Percentiles rank a stretch among this genome's conserved stretches.
These are phyloP conservation scores for Nitzschia sp. DNA, from an alignment of 108 stramenopile genomes.

Conservation along the genomic window DNA sequence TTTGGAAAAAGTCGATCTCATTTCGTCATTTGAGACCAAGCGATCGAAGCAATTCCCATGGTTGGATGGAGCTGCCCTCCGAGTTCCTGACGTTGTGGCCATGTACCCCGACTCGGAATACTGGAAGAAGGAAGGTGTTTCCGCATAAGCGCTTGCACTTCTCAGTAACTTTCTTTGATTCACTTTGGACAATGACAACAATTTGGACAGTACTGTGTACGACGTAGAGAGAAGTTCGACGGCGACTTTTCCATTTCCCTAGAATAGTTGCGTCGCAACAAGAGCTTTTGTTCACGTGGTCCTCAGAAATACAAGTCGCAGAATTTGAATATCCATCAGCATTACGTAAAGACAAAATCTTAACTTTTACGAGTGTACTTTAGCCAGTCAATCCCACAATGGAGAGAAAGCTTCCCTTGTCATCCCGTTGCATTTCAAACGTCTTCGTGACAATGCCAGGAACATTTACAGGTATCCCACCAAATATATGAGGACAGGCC, in stretches of 20 bases:
- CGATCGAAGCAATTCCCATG: constrained; percentile 82
- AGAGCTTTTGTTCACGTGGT: no score
- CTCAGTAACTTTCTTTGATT: no score
- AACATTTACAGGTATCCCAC: constrained; percentile 68
- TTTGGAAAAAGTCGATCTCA: constrained; percentile 84
- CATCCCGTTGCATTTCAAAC: constrained; percentile 57
- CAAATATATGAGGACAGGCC: constrained; percentile 82
- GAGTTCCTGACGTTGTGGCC: constrained; percentile 78
- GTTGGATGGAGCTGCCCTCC: constrained; percentile 90
- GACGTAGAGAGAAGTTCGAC: no score
- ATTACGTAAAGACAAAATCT: no score
- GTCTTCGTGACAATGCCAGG: constrained; percentile 62
- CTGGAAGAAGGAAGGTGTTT: constrained; percentile 44
- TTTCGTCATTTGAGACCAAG: constrained; percentile 71
- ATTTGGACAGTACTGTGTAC: no score
- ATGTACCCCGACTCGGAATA: constrained; percentile 85
- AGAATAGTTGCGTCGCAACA: no score
- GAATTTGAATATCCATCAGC: no score
- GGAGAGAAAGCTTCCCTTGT: constrained; percentile 58
- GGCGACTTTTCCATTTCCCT: no score
- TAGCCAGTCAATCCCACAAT: constrained; percentile 73
- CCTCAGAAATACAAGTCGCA: no score
- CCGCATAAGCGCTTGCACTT: constrained; percentile 6
- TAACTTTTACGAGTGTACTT: no score
- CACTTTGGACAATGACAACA: no score